Conservation (phyloP, 495 filamentous ascomycete species). For the Penicillium cataractarum region DNA sequence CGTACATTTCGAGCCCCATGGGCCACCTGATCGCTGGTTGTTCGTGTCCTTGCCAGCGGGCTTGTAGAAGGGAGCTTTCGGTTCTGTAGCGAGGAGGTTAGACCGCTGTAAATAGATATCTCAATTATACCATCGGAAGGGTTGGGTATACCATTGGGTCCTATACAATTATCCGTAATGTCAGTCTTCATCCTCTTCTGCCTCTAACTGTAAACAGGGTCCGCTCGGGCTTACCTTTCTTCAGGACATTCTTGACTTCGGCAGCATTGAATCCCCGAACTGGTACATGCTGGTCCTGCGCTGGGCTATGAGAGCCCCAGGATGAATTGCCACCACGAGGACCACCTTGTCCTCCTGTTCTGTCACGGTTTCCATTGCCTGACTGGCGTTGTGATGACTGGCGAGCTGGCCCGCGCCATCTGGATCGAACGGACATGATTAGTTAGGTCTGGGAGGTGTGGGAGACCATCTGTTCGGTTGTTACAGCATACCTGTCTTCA, state of each 20-base stretch:
- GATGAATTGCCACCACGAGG: conserved; percentile 36
- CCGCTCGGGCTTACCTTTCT: conserved; percentile 35
- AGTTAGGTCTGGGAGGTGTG: conserved; percentile 1
- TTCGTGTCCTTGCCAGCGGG: conserved; percentile 43
- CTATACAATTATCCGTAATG: conserved; percentile 18
- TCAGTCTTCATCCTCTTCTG: not conserved
- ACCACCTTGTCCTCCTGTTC: conserved; percentile 34
- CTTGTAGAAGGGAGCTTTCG: conserved; percentile 45
- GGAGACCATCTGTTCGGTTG: not conserved
- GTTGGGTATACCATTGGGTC: conserved; percentile 30
- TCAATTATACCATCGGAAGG: not conserved
- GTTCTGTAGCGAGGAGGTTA: conserved; percentile 29
- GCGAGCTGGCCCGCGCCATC: conserved; percentile 51
- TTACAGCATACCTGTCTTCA: conserved; percentile 39
- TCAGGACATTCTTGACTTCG: conserved; percentile 48
- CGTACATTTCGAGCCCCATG: conserved; percentile 57
- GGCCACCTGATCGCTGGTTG: conserved; percentile 41
- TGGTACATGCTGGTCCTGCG: conserved; percentile 49
- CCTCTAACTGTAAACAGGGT: not conserved
- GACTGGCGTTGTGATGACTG: conserved; percentile 45
- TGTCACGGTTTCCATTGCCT: conserved; percentile 32
- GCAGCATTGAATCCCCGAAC: conserved; percentile 52
- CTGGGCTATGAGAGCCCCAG: conserved; percentile 32
- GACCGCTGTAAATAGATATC: not conserved
- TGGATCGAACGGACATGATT: conserved; percentile 19